A percentile compares a stretch with the other conserved stretches of the same genome.
Conservation (phyloP, 2,329 filamentous ascomycete genomes). For the Pseudonectria foliicola region DNA sequence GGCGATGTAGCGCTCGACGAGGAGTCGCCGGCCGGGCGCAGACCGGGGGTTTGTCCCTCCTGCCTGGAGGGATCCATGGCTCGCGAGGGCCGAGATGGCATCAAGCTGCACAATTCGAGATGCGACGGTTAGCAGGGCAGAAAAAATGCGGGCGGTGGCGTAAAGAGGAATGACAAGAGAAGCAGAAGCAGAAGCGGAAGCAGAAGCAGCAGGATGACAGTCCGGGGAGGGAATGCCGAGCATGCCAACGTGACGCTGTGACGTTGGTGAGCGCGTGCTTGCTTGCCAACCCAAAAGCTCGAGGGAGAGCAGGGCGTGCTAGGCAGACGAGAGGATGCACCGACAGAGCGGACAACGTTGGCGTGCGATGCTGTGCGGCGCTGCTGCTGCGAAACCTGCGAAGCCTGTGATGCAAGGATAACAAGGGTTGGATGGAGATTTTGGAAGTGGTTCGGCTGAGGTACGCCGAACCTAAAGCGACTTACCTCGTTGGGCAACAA, state of each 20-base stretch:
- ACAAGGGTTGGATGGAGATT: too few relatives aligned
- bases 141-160: conserved; percentile 3
- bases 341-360: too few relatives aligned
- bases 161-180: conserved; percentile 5
- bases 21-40: conserved; percentile 25
- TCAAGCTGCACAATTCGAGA: background rate
- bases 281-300: conserved; percentile 5
- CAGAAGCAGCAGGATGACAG: conserved; percentile 6
- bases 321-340: too few relatives aligned
- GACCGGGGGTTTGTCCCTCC: conserved; percentile 28
- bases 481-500: too few relatives aligned
- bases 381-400: too few relatives aligned
- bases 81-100: conserved; percentile 5
- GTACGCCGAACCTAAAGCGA: too few relatives aligned
- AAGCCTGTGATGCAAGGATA: too few relatives aligned
- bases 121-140: background rate
- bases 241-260: conserved; percentile 20
- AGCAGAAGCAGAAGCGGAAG: background rate
- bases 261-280: too few relatives aligned
- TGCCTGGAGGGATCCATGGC: conserved; percentile 38
- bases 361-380: too few relatives aligned
- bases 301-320: too few relatives aligned
- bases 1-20: conserved; percentile 38
- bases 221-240: conserved; percentile 20
- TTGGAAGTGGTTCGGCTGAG: too few relatives aligned